These are phyloP conservation scores for Penicillium sp. DNA, from an alignment of 2,329 filamentous ascomycete genomes.

Conservation along the genomic window DNA sequence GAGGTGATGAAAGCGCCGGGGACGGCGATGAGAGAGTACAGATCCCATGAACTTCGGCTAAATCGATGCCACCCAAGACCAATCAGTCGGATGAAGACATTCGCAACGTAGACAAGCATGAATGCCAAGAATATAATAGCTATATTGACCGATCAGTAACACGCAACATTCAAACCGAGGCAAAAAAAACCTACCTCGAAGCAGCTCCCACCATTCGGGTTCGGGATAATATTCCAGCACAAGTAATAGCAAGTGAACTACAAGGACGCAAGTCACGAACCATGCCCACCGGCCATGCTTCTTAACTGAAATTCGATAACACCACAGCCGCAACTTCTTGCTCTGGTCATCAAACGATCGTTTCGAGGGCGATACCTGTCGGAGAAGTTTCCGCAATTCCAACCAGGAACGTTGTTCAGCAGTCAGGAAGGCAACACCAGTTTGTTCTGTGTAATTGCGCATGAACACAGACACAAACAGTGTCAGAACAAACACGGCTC, in stretches of 20 bases:
- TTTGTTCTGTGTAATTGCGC: conserved; percentile 99
- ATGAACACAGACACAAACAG: conserved; percentile 99
- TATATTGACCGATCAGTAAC: conserved; percentile 30
- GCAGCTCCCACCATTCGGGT: conserved; percentile 65
- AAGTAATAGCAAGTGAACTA: conserved; percentile 79
- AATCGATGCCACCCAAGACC: conserved; percentile 92
- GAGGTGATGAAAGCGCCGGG: conserved; percentile 78
- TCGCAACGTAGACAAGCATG: conserved; percentile 77
- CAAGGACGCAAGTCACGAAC: conserved; percentile 73
- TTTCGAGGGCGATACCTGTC: conserved; percentile 93
- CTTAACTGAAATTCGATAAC: conserved; percentile 88
- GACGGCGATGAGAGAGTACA: conserved; percentile 81
- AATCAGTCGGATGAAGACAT: conserved; percentile 78
- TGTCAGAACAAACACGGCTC: conserved; percentile 93
- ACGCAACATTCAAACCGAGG: neutral
- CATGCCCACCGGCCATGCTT: conserved; percentile 93
- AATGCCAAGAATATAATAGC: conserved; percentile 78
- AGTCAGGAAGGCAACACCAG: conserved; percentile 92
- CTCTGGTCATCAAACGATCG: conserved; percentile 77
- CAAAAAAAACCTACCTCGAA: conserved; percentile 54
- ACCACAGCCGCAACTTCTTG: conserved; percentile 84
- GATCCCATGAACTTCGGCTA: conserved; percentile 88
- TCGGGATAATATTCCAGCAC: conserved; percentile 84
- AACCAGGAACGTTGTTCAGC: conserved; percentile 96
- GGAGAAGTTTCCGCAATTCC: conserved; percentile 84